Conservation (phyloP, 495 filamentous ascomycete genomes). For the Jackrogersella minutella region DNA sequence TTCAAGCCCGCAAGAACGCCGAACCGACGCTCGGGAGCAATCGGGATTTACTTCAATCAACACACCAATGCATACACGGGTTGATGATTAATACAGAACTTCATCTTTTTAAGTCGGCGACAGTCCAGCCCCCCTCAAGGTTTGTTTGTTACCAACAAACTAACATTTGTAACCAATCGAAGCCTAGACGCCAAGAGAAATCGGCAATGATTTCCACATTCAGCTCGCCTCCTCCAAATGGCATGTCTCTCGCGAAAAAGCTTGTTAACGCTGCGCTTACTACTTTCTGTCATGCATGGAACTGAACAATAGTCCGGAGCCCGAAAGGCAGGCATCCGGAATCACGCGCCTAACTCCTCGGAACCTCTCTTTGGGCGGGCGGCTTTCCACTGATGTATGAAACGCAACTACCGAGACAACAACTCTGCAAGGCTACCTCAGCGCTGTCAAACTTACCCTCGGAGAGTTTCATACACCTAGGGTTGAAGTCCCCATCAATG, state of each 20-base stretch:
- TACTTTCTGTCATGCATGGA: conserved; percentile 26
- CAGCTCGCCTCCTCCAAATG: conserved; percentile 20
- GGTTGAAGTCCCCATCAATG: background rate
- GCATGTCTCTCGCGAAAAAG: conserved; percentile 18
- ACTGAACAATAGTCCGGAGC: conserved; percentile 17
- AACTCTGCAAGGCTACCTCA: conserved; percentile 22
- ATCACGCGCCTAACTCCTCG: conserved; percentile 33
- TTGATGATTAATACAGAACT: conserved; percentile 19
- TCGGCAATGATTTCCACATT: conserved; percentile 35
- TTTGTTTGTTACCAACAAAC: conserved; percentile 18
- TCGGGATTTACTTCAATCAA: conserved; percentile 28
- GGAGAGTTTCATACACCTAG: conserved; percentile 17
- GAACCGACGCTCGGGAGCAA: conserved; percentile 10
- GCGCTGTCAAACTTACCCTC: conserved; percentile 6
- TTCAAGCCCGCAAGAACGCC: background rate
- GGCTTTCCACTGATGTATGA: conserved; percentile 20
- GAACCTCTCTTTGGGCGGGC: background rate
- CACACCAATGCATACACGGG: background rate
- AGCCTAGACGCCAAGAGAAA: conserved; percentile 31
- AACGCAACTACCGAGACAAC: conserved; percentile 38
- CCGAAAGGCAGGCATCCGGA: conserved; percentile 23
- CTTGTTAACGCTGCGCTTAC: conserved; percentile 37
- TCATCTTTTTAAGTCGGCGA: conserved; percentile 3
- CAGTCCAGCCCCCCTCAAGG: conserved; percentile 12
- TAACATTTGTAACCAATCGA: conserved; percentile 22